Base-by-base conservation (phyloP, 352 stramenopile genomes). In the Phytophthora aleatoria region DNA sequence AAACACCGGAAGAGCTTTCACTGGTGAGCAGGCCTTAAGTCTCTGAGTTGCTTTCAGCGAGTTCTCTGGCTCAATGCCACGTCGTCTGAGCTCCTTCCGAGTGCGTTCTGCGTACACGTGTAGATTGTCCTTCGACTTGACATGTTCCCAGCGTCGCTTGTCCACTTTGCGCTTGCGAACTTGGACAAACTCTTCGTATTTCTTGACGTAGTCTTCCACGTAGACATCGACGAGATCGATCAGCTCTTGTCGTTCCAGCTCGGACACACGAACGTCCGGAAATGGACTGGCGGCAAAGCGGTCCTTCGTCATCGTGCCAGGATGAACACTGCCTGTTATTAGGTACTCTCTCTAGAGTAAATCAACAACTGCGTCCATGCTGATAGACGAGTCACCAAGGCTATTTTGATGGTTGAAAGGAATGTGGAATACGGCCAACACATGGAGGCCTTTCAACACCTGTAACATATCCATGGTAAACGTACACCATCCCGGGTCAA, bases 181-280 rank as follows among this genome's bases (percentile, higher is more conserved):
- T 8, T 57, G 6, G 6, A 70, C 63, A 8, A 66, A 70, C 41
- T 65, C 47, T 44, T 65, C 49, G 39, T 70, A 70, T n/a, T 77
- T 74, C n/a, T 27, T 52, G 28, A 63, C 13, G 53, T 69, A 64
- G 44, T 69, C 52, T 27, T 67, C 44, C 6, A 69, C 54, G 28
- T 64, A 62, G 2, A 16, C 20, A 8, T 48, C 45, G 5, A 64
- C 61, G 28, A 69, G 61, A n/a, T 64, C 16, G 9, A 64, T 56
- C 12, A 69, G 36, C n/a, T 64, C 52, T n/a, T 43, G 36, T 4
- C 53, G 53, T 13, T 69, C 61, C 1, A 48, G 20, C 10, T 57
- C 54, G 1, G 61, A 69, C 10, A 69, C 42, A n/a, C 26, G 52
- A 12, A 69, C 35, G 36, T 50, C 54, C 2, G 61, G 53, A 27